These are phyloP conservation scores for Ogataea pini DNA, from an alignment of 805 yeast species.

Conservation along the genomic window DNA sequence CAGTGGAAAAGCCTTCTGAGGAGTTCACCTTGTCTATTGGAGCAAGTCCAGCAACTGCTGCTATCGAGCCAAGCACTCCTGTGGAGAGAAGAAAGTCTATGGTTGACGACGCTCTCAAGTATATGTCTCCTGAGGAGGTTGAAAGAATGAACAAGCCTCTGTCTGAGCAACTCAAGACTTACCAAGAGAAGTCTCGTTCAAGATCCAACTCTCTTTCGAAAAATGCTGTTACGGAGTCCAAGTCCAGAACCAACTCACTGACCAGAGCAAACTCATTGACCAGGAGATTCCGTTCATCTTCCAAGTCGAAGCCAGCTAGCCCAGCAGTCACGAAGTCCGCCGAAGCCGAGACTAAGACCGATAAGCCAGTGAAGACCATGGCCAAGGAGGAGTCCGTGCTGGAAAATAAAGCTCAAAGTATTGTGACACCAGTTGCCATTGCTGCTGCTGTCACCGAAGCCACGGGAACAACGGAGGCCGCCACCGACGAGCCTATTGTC, in stretches of 20 bases:
- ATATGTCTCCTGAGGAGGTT: slow-evolving; percentile 30
- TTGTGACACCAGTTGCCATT: slow-evolving; percentile 9
- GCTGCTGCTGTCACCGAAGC: slow-evolving; percentile 12
- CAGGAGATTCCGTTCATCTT: slow-evolving; percentile 19
- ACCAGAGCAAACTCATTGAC: slow-evolving; percentile 22
- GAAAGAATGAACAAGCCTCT: slow-evolving; percentile 33
- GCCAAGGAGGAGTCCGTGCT: not conserved
- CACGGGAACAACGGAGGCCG: slow-evolving; percentile 8
- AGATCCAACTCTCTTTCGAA: slow-evolving; percentile 47
- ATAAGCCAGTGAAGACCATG: not conserved
- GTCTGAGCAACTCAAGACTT: slow-evolving; percentile 28
- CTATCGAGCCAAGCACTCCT: slow-evolving; percentile 15
- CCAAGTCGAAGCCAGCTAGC: slow-evolving; percentile 19
- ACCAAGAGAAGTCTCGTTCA: slow-evolving; percentile 30
- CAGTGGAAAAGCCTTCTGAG: slow-evolving; percentile 25
- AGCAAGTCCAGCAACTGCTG: slow-evolving; percentile 4
- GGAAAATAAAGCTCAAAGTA: too few species aligned
- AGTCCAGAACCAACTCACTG: slow-evolving; percentile 28
- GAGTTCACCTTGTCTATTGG: slow-evolving; percentile 13
- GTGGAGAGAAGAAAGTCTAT: slow-evolving; percentile 29
- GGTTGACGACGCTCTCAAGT: slow-evolving; percentile 35
- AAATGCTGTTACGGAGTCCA: slow-evolving; percentile 40
- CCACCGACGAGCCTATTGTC: slow-evolving; percentile 12
- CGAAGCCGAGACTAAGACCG: slow-evolving; percentile 12
- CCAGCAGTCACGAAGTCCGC: slow-evolving; percentile 32